Conservation (phyloP, 805 yeast species). For the Metschnikowia aberdeeniae region DNA sequence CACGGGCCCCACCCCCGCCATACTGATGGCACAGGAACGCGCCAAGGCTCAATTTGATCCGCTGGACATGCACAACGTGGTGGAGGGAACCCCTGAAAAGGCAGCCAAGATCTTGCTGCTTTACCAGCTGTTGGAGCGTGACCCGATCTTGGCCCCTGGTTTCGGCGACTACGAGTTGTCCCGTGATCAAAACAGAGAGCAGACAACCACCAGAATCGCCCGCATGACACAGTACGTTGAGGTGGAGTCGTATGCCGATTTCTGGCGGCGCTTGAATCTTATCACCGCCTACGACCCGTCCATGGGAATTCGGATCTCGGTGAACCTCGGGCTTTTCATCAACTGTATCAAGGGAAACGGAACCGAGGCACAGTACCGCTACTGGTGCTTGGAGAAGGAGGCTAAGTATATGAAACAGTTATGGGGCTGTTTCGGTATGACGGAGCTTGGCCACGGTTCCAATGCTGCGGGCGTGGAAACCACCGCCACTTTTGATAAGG, state of each 20-base stretch:
- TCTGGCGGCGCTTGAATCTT: constrained; percentile 33
- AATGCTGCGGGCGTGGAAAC: constrained; percentile 21
- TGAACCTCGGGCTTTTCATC: constrained; percentile 38
- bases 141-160: constrained; percentile 31
- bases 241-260: constrained; percentile 27
- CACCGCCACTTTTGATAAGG: constrained; percentile 34
- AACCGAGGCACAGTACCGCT: constrained; percentile 34
- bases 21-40: constrained; percentile 31
- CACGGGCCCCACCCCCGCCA: constrained; percentile 33
- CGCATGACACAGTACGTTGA: constrained; percentile 36
- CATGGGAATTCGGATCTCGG: constrained; percentile 34
- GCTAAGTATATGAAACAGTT: constrained; percentile 31
- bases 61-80: constrained; percentile 36
- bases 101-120: constrained; percentile 26
- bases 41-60: constrained; percentile 30
- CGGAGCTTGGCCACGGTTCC: constrained; percentile 21
- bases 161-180: constrained; percentile 32
- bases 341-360: constrained; percentile 41
- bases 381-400: constrained; percentile 35
- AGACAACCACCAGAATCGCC: constrained; percentile 32
- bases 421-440: constrained; percentile 23
- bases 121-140: constrained; percentile 35
- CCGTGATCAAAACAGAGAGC: constrained; percentile 28
- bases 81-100: constrained; percentile 39
- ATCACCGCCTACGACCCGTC: constrained; percentile 38